A percentile compares a stretch with the other conserved stretches of the same genome.
phyloP scores from a whole-genome alignment of 805 yeast species.

The Hanseniaspora occidentalis region DNA sequence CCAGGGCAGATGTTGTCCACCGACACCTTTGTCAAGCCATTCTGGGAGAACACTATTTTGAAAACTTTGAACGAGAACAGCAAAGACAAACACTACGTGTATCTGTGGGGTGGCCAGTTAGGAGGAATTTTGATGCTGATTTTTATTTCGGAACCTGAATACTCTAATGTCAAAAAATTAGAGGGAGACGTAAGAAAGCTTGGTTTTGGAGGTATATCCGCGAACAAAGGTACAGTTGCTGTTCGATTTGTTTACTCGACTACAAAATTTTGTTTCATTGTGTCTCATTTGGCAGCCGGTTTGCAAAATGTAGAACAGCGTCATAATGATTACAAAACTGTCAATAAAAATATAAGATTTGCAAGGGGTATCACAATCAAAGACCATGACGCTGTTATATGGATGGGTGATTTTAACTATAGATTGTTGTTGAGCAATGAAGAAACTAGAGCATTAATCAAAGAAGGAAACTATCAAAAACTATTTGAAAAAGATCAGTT shows the following conservation, averaged over 20 bases:
- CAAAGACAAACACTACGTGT: slow-evolving; percentile 31
- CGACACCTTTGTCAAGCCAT: slow-evolving; percentile 45
- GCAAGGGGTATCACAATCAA: slow-evolving; percentile 42
- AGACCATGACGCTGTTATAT: slow-evolving; percentile 74
- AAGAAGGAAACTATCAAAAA: slow-evolving; percentile 32
- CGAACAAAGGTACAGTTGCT: slow-evolving; percentile 69
- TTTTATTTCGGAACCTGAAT: slow-evolving; percentile 44
- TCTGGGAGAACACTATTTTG: slow-evolving; percentile 56
- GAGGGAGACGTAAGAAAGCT: slow-evolving; percentile 75
- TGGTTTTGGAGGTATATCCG: slow-evolving; percentile 86
- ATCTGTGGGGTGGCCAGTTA: slow-evolving; percentile 65
- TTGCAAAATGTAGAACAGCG: slow-evolving; percentile 68
- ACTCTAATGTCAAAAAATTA: slow-evolving; percentile 42
- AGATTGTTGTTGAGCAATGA: slow-evolving; percentile 64
- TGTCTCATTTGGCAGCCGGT: slow-evolving; percentile 92
- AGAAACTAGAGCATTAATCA: slow-evolving; percentile 46
- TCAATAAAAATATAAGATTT: slow-evolving; percentile 56
- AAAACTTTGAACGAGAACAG: slow-evolving; percentile 29
- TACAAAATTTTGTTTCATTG: slow-evolving; percentile 65
- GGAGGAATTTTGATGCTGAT: slow-evolving; percentile 74
- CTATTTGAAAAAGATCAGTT: slow-evolving; percentile 71
- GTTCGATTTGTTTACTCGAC: slow-evolving; percentile 53
- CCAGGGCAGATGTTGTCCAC: slow-evolving; percentile 75
- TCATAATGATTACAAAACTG: slow-evolving; percentile 73
- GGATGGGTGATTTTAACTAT: slow-evolving; percentile 93